Conservation (phyloP, 768 basidiomycete genomes). For the Lactarius sanguifluus region DNA sequence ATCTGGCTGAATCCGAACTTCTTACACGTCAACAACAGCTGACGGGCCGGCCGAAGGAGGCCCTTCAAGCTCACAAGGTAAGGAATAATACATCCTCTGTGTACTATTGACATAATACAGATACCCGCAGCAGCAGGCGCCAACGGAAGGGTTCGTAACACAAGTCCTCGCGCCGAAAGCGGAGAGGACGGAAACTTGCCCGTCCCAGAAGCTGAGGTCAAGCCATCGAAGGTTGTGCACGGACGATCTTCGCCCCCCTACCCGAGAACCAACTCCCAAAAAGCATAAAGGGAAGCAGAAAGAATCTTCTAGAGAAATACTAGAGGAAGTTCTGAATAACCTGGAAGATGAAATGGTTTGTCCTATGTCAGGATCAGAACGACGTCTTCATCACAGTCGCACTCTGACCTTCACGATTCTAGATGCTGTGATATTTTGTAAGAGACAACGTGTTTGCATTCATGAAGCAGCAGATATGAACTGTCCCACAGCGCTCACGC, state of each 20-base stretch:
- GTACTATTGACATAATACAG: not conserved
- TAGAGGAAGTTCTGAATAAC: slow-evolving; percentile 41
- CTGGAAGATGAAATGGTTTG: slow-evolving; percentile 68
- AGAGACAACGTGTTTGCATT: slow-evolving; percentile 31
- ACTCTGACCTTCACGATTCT: slow-evolving; percentile 18
- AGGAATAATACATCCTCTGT: not conserved
- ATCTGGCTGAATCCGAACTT: not conserved
- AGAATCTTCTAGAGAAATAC: slow-evolving; percentile 30
- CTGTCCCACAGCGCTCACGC: slow-evolving; percentile 50
- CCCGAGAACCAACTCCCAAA: slow-evolving; percentile 14
- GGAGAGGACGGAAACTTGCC: not conserved
- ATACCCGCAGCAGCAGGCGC: not conserved
- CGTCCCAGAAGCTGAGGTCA: slow-evolving; percentile 2
- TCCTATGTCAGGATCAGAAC: slow-evolving; percentile 53
- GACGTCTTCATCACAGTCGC: not conserved
- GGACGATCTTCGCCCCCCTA: slow-evolving; percentile 7
- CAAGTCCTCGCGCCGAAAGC: not conserved
- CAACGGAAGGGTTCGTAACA: not conserved
- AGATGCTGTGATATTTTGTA: slow-evolving; percentile 76
- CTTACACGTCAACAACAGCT: not conserved
- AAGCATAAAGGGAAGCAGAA: slow-evolving; percentile 49
- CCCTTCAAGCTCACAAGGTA: slow-evolving; percentile 9
- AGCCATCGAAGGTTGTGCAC: slow-evolving; percentile 19
- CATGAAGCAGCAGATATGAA: slow-evolving; percentile 13
- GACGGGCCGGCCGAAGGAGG: not conserved